Base-by-base conservation (phyloP, 2,329 filamentous ascomycete species). In the Plenodomus biglobosus region DNA sequence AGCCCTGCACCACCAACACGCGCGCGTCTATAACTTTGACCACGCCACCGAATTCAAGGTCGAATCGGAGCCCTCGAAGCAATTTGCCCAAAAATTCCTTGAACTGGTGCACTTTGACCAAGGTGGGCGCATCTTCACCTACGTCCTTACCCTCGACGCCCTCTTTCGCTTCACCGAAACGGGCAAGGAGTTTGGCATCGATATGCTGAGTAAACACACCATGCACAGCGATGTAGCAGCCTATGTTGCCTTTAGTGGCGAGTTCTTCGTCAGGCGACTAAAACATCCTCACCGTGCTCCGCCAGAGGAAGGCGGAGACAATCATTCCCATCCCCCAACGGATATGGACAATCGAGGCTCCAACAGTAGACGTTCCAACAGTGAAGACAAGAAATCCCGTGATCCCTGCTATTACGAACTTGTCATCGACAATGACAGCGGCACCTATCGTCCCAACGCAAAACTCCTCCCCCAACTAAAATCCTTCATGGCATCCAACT, bases 221-320 rank as follows among this genome's bases (percentile, higher is more conserved):
- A 96, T 97, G 90, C 92, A 97, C 75, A 92, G 89, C 56, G 86
- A 96, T 70, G 92, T 96, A 1, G 88, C 85, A 30, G 87, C 89
- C 2, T 96, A 96, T 69, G 90, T 96, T 55, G 92, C 92, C 18
- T 96, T 86, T 68, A 90, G 88, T 0, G 92, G 92, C 36, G 92
- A 97, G 67, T 97, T 97, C 72, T 94, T 96, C 69, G 81, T 97
- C 53, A 83, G 90, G 13, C 82, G 87, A 2, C 78, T 89, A 20
- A 80, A 78, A 53, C 78, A 82, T 58, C 72, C 70, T 4, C 66
- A 72, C 43, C 72, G 68, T 18, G 62, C 61, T 6, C 64, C 67
- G 5, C 63, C 68, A 2, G 70, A 73, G 17, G 59, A 66, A 30
- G 65, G 59, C 36, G 64, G 64, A 17, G 40, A 67, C 19, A 68